A percentile compares a stretch with the other conserved stretches of the same genome.
Conservation (phyloP, 73 alveolate species). For the Tetrahymena malaccensis region DNA sequence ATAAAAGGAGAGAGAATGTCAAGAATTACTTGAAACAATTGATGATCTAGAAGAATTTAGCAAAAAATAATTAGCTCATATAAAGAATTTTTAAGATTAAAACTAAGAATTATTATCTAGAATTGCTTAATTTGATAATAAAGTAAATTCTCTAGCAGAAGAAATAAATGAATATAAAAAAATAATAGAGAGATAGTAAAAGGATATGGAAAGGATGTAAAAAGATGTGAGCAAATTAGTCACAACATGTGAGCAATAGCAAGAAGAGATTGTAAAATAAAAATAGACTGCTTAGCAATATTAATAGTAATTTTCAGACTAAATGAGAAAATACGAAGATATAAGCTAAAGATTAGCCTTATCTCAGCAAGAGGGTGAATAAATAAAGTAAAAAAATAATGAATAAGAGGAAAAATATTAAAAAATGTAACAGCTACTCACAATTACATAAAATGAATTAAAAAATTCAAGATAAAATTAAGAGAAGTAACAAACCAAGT, state of each 20-base stretch:
- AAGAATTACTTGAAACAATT: not conserved
- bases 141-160: not conserved
- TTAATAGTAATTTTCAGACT: not conserved
- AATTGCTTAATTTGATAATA: not conserved
- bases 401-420: not conserved
- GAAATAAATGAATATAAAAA: not conserved
- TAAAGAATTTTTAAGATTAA: not conserved
- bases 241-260: not conserved
- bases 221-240: not conserved
- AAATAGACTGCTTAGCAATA: not conserved
- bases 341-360: not conserved
- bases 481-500: not conserved
- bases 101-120: not conserved
- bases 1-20: not conserved
- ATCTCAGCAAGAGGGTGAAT: not conserved
- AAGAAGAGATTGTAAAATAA: not conserved
- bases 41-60: not conserved
- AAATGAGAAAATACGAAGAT: not conserved
- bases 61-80: not conserved
- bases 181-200: not conserved
- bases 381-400: not conserved
- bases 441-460: not conserved
- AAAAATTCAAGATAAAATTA: not conserved
- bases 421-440: not conserved
- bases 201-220: not conserved